Percentiles rank a stretch among this genome's conserved stretches.
Conservation (phyloP, 768 basidiomycete genomes). For the Stropharia rugosoannulata region DNA sequence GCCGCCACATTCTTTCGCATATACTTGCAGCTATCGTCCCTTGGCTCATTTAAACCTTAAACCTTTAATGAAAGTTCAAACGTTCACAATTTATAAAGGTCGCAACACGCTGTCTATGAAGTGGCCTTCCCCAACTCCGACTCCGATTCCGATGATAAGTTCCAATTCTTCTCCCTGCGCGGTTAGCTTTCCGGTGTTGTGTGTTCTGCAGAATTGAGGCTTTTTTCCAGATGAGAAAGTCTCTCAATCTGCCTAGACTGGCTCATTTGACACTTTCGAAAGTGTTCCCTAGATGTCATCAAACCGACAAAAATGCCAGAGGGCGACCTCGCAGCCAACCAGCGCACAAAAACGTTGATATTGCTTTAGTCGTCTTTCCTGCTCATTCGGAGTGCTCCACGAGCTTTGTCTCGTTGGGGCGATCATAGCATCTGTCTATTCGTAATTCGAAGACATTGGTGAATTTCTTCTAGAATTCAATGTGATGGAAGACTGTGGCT, state of each 20-base stretch:
- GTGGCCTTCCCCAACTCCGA: slow-evolving; percentile 2
- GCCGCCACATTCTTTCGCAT: not conserved
- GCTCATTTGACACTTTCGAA: too few species aligned
- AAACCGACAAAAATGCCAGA: not conserved
- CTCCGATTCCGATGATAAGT: slow-evolving; percentile 6
- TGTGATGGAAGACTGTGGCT: not conserved
- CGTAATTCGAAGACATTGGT: not conserved
- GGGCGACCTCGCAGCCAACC: too few species aligned
- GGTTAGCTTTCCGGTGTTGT: slow-evolving; percentile 2
- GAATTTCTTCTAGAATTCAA: not conserved
- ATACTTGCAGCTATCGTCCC: not conserved
- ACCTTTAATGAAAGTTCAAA: not conserved
- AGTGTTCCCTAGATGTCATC: too few species aligned
- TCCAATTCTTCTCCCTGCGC: not conserved
- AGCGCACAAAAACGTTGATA: too few species aligned
- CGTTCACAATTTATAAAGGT: not conserved
- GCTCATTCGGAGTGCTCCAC: not conserved
- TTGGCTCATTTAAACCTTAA: not conserved
- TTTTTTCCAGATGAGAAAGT: too few species aligned
- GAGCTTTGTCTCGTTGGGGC: not conserved
- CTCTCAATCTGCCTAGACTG: too few species aligned
- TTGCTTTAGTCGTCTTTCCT: not conserved
- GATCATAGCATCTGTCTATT: not conserved
- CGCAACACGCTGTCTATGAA: not conserved
- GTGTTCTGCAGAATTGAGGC: not conserved